A percentile compares a stretch with the other conserved stretches of the same genome.
Evolutionary conservation across 1,284 basidiomycete species (phyloP).

Genomic region (Acaromyces ingoldii): DNA sequence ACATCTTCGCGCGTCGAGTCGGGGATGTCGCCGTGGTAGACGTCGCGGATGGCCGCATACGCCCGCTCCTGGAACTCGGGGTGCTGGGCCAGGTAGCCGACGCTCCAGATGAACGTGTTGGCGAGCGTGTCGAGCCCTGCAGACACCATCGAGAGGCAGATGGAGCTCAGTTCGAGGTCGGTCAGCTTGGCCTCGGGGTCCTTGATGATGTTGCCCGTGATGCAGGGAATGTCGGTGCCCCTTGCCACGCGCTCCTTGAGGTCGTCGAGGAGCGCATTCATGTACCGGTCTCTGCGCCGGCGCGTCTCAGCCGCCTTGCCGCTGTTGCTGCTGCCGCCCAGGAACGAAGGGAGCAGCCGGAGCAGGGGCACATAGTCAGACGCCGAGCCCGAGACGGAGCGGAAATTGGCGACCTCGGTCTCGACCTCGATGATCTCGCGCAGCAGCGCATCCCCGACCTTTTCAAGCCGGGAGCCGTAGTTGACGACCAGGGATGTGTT

Average conservation of each 20-base stretch:
- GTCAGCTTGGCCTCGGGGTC: slow-evolving; percentile 22
- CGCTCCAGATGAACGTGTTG: slow-evolving; percentile 27
- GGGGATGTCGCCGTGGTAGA: slow-evolving; percentile 21
- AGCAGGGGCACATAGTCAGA: slow-evolving; percentile 24
- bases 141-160: slow-evolving; percentile 26
- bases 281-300: slow-evolving; percentile 20
- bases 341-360: slow-evolving; percentile 13
- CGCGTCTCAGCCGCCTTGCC: slow-evolving; percentile 9
- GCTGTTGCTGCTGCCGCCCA: neutral
- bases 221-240: slow-evolving; percentile 21
- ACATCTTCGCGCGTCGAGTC: slow-evolving; percentile 15
- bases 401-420: slow-evolving; percentile 28
- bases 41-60: slow-evolving; percentile 17
- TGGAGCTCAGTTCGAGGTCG: slow-evolving; percentile 20
- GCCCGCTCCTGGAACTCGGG: slow-evolving; percentile 24
- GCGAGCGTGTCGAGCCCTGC: slow-evolving; percentile 26
- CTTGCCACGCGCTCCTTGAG: slow-evolving; percentile 13
- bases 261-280: slow-evolving; percentile 20
- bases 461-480: slow-evolving; percentile 20
- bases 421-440: slow-evolving; percentile 25
- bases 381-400: slow-evolving; percentile 17
- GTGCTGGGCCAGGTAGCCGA: slow-evolving; percentile 21
- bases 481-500: slow-evolving; percentile 25
- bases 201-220: slow-evolving; percentile 24
- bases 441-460: slow-evolving; percentile 19